These are phyloP conservation scores for Candida sakaeoensis DNA, from an alignment of 805 yeast genomes.

Conservation along the genomic window DNA sequence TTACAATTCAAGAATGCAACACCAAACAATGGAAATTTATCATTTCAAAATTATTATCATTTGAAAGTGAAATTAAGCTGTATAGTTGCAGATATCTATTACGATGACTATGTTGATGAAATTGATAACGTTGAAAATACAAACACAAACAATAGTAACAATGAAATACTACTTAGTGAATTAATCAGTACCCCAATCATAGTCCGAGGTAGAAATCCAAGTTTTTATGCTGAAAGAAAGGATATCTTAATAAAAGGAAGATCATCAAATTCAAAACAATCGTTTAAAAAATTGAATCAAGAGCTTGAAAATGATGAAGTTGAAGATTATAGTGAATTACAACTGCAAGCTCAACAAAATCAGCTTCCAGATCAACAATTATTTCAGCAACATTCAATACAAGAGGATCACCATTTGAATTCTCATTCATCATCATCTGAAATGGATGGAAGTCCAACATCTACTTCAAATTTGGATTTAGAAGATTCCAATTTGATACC, in stretches of 20 bases:
- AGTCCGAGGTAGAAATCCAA: conserved; percentile 60
- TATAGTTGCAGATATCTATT: conserved; percentile 35
- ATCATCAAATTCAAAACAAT: conserved; percentile 14
- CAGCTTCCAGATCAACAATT: neutral
- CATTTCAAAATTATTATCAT: conserved; percentile 45
- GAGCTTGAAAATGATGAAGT: conserved; percentile 1
- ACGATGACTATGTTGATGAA: conserved; percentile 28
- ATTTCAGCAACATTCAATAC: conserved; percentile 1
- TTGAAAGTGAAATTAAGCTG: conserved; percentile 32
- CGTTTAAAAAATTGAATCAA: conserved; percentile 12
- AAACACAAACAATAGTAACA: conserved; percentile 18
- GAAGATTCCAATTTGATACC: conserved; percentile 11
- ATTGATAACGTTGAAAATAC: conserved; percentile 3
- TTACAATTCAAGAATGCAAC: conserved; percentile 50
- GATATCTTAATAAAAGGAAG: conserved; percentile 41
- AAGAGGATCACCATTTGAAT: neutral
- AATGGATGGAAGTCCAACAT: conserved; percentile 12
- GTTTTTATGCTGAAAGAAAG: conserved; percentile 52
- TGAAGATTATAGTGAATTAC: neutral
- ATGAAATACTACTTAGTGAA: conserved; percentile 29
- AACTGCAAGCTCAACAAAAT: neutral
- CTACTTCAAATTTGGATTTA: conserved; percentile 11
- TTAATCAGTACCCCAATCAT: conserved; percentile 44
- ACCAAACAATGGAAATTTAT: conserved; percentile 47
- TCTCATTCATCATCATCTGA: conserved; percentile 1